Base-by-base conservation (phyloP, 495 filamentous ascomycete species). In the Terfezia boudieri region DNA sequence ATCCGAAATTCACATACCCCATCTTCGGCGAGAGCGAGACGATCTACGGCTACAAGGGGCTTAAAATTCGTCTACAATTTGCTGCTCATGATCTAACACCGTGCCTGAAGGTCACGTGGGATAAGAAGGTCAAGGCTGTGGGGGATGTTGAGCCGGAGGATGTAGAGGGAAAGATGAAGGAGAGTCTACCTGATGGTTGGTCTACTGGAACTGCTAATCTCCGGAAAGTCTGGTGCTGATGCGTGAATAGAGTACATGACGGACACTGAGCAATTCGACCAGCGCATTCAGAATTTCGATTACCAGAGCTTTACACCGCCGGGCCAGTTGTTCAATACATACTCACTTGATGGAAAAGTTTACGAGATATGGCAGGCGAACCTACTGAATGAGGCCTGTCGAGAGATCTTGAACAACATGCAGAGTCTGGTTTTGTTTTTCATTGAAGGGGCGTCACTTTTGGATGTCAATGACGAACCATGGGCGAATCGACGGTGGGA, bases 1-100 rank as follows among this genome's bases (percentile, higher is more conserved):
- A 84, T 55, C 90, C 90, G 2, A 75, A 75, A 60, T 90, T 89
- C 67, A 94, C 87, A 17, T 94, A 94, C 66, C 70, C 82, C 0
- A 83, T 99, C 55, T 96, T 95, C 61, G 89, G 86, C 62, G 81
- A 95, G 14, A 80, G 85, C 0, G 86, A 99, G 69, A 71, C 70
- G 14, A 89, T 99, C 52, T 89, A 94, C 59, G 90, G 90, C 22
- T 94, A 96, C 68, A 78, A 83, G 59, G 75, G 76, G 32, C 71
- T 94, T 54, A 75, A 78, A 50, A 78, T 96, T 58, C 73, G 80
- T 43, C 65, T 99, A 50, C 75, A 74, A 37, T 94, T 87, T 64
- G 78, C 84, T 56, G 83, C 84, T 35, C 82, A 83, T 62, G 80
- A 94, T 59, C 74, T 95, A 65, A 77, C 76, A 55, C 85, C 87